These are phyloP conservation scores for Colletotrichum spaethianum DNA, from an alignment of 2,329 filamentous ascomycete genomes.

Conservation along the genomic window DNA sequence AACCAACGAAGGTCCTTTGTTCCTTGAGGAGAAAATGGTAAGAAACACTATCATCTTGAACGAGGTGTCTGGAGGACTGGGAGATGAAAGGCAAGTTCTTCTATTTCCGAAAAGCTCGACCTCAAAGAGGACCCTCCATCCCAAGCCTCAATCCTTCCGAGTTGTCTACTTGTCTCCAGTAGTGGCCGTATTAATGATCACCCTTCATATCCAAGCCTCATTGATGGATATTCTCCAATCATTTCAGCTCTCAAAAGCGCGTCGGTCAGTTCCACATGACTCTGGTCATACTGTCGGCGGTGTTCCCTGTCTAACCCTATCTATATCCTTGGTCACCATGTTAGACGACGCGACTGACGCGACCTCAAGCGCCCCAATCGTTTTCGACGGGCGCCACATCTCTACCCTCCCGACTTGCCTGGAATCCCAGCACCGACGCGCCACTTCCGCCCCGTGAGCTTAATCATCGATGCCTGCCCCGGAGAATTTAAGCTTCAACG, in stretches of 20 bases:
- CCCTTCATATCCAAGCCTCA: background rate
- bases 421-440: conserved; percentile 1
- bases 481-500: conserved; percentile 32
- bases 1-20: background rate
- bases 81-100: background rate
- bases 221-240: background rate
- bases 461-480: background rate
- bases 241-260: background rate
- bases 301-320: background rate
- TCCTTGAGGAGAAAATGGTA: background rate
- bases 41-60: too few relatives aligned
- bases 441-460: background rate
- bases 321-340: background rate
- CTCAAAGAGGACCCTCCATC: background rate
- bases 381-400: background rate
- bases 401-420: conserved; percentile 5
- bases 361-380: conserved; percentile 26
- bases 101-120: background rate
- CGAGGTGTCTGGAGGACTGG: too few relatives aligned
- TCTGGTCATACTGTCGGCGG: background rate
- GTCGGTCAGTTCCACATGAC: conserved; percentile 1
- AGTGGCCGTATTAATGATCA: conserved; percentile 16
- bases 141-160: background rate
- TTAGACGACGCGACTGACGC: background rate
- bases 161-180: background rate